A percentile compares a stretch with the other conserved stretches of the same genome.
phyloP scores from a whole-genome alignment of 768 basidiomycete species.

The Chiua virens region DNA sequence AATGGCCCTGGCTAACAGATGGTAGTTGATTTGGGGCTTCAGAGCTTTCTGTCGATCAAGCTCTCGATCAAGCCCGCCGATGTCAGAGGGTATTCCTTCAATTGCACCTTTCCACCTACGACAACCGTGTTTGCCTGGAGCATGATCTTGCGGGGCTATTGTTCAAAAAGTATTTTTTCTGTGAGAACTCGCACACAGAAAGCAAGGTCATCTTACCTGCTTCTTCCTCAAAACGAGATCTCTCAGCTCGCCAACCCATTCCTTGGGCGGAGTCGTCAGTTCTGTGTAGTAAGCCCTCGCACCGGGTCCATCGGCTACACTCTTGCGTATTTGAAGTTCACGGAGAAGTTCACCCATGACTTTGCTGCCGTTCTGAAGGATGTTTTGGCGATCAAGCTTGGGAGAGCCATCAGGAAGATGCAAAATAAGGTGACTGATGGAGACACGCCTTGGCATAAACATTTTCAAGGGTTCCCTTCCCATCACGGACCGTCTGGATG shows the following conservation, averaged over 20 bases:
- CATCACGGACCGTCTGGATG: slow-evolving; percentile 65
- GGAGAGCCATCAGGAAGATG: not conserved
- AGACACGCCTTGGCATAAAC: slow-evolving; percentile 62
- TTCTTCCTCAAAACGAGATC: slow-evolving; percentile 80
- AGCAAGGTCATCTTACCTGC: slow-evolving; percentile 46
- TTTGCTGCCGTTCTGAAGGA: slow-evolving; percentile 62
- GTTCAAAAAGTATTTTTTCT: not conserved
- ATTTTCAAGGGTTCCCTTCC: slow-evolving; percentile 60
- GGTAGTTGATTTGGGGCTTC: slow-evolving; percentile 2
- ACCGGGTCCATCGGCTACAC: slow-evolving; percentile 79
- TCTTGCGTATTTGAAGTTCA: slow-evolving; percentile 82
- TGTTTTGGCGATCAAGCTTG: slow-evolving; percentile 71
- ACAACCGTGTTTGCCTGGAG: slow-evolving; percentile 81
- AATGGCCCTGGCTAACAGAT: too few species aligned
- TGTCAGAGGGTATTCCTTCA: slow-evolving; percentile 80
- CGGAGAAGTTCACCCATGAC: slow-evolving; percentile 74
- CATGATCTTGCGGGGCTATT: slow-evolving; percentile 79
- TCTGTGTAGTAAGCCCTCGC: slow-evolving; percentile 79
- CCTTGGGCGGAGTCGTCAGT: slow-evolving; percentile 68
- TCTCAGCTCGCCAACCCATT: slow-evolving; percentile 75
- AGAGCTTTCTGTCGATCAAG: slow-evolving; percentile 71
- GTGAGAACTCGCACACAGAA: not conserved
- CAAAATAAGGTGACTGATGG: not conserved
- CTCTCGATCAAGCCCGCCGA: slow-evolving; percentile 75
- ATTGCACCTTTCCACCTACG: slow-evolving; percentile 61